Conservation (phyloP, 202 grass and related monocot genomes). For the Panicum hallii region DNA sequence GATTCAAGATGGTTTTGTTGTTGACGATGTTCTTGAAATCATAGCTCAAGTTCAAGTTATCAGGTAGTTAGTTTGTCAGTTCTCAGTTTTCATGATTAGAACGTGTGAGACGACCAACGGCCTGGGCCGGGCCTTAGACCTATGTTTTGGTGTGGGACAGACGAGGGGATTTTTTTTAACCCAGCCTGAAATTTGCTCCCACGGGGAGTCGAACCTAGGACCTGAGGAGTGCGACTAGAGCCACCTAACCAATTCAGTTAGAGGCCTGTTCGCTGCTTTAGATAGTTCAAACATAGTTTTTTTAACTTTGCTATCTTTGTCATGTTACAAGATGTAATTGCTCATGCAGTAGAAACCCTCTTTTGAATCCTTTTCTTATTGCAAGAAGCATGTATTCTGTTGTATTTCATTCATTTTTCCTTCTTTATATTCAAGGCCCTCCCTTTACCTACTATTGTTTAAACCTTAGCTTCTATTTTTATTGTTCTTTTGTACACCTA, state of each 20-base stretch:
- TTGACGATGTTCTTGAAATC: constrained; percentile 76
- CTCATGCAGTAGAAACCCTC: constrained; percentile 37
- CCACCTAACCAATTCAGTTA: no score
- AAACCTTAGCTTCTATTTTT: constrained; percentile 38
- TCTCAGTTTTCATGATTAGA: constrained; percentile 21
- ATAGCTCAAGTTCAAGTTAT: constrained; percentile 97
- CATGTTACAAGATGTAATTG: constrained; percentile 32
- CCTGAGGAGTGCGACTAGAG: no score
- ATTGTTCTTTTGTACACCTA: constrained; percentile 18
- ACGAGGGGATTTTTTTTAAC: no score
- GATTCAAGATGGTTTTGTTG: constrained; percentile 84
- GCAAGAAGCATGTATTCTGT: neutral
- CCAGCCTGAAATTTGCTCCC: no score
- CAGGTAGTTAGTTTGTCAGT: constrained; percentile 59
- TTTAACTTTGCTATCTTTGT: constrained; percentile 19
- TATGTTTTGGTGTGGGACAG: no score
- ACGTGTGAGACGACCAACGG: no score
- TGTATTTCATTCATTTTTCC: constrained; percentile 11
- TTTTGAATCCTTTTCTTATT: constrained; percentile 11
- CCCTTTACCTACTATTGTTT: constrained; percentile 8
- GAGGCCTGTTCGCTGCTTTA: neutral
- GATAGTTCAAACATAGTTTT: constrained; percentile 17
- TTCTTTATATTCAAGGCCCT: constrained; percentile 29
- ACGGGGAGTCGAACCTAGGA: no score
- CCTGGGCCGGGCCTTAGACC: no score